These are phyloP conservation scores for Suillus paluster DNA, from an alignment of 768 basidiomycete species.

Conservation along the genomic window DNA sequence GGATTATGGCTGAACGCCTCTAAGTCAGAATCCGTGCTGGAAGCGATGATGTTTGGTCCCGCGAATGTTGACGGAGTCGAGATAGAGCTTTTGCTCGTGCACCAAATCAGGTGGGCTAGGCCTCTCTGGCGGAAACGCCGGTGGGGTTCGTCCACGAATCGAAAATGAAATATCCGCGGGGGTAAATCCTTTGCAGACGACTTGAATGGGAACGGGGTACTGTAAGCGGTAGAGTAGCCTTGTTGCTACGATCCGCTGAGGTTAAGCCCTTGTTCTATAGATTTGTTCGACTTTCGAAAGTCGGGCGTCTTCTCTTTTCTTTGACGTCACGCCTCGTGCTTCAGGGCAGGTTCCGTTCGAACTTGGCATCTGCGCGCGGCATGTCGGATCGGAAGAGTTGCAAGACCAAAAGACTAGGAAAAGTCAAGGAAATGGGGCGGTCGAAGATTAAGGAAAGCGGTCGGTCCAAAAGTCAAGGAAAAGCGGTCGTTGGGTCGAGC, in stretches of 20 bases:
- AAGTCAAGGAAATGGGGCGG: too few species aligned
- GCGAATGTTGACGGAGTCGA: constrained; percentile 32
- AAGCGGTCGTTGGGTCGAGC: neutral
- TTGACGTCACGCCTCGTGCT: neutral
- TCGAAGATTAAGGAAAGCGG: too few species aligned
- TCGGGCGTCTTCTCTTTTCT: constrained; percentile 4
- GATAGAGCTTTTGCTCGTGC: constrained; percentile 67
- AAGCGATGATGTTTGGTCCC: constrained; percentile 73
- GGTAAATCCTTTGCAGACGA: constrained; percentile 81
- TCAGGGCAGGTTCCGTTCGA: neutral
- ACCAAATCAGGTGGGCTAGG: constrained; percentile 64
- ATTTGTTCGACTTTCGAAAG: constrained; percentile 57
- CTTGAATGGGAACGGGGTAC: constrained; percentile 76
- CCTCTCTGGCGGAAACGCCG: constrained; percentile 55
- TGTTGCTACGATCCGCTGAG: constrained; percentile 80
- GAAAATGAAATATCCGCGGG: constrained; percentile 67
- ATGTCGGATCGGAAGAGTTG: neutral
- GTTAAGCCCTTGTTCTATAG: constrained; percentile 74
- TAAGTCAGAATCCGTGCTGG: constrained; percentile 82
- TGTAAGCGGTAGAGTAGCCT: constrained; percentile 81
- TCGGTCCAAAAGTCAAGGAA: too few species aligned
- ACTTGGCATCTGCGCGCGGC: neutral
- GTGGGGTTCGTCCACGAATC: constrained; percentile 48
- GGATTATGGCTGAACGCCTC: constrained; percentile 87
- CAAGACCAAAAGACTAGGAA: neutral